Evolutionary conservation across 1,284 basidiomycete species (phyloP), one percentile per base, ranked within the genome.

Genomic region (Moniliophthora roreri): DNA sequence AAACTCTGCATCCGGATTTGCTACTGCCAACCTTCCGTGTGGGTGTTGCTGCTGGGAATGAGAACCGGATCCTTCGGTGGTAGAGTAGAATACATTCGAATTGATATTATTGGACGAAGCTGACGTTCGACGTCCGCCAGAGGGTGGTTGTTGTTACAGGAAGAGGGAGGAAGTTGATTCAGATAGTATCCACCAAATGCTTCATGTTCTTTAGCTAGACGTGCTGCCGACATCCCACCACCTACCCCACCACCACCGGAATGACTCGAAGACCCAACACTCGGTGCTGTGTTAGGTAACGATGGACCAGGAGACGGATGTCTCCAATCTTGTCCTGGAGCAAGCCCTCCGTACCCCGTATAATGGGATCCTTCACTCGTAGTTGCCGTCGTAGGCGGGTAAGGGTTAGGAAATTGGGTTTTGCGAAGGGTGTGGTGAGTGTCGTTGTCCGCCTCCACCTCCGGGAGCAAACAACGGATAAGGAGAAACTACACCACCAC

Each of bases 401-500:
- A 15, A 8, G 41, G 20, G 21, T 44, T 23, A 7, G 9, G 48
- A 36, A 20, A 44, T n/a, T n/a, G n/a, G 49, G 41, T 46, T 50
- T 32, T 48, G 26, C 46, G 40, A 50, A 36, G 55, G 39, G 24
- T 53, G 55, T 44, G 57, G 40, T 2, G 40, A 41, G 8, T 41
- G 40, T 38, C 4, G 6, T 21, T 23, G 18, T 15, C 24, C 32
- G 24, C 44, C 35, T 53, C 46, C 55, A 36, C 51, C 53, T 13
- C 40, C 48, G 13, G 60, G 28, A 6, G 28, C 28, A 13, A 32
- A 46, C 13, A 46, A 26, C 1, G 55, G 55, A 69, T 56, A 75
- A 9, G 71, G 73, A 28, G 66, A 65, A 11, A 74, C 68, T 48
- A 73, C 66, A 1, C 70, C 72, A 1, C 67, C 72, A 26, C 70